Base-by-base conservation (phyloP, 139 green algal genomes). In the Gonium pectorale region DNA sequence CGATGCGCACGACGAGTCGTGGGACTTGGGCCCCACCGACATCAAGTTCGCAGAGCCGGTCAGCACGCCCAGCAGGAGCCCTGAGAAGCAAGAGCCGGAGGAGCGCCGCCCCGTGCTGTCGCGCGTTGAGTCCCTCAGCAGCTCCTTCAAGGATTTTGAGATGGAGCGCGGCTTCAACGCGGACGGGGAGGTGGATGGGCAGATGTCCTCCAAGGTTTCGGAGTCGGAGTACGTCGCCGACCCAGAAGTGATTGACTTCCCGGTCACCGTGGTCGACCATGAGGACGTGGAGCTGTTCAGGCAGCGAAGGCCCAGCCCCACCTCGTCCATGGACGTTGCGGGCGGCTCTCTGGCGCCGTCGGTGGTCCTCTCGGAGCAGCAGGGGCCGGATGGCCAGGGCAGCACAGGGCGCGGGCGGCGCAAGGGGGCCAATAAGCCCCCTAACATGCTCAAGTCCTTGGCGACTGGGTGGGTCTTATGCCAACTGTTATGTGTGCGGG, bases 101-200 rank as follows among this genome's bases (percentile, higher is more conserved):
- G 86, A 89, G n/a, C 51, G 56, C 1, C 72, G 78, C 26, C 86
- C 86, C 11, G 84, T 90, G 63, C 81, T 94, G 35, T 91, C 88
- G 2, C 87, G 90, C 8, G 91, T 94, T 0, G 91, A 92, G 85
- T 92, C 89, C 0, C 86, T 94, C 0, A 92, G 87, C 54, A 91
- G 86, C 85, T 92, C 85, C 0, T 92, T 94, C 68, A 94, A 90
- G 40, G 88, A 92, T 75, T 91, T 91, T 64, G 88, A 91, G 38
- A 80, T 89, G 63, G 88, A 91, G 59, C 67, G 86, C 5, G 67
- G 80, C 52, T 62, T 54, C 19, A 40, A 81, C 41, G 75, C 64
- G 5, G 74, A 85, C 38, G 49, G 15, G 8, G 63, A 84, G 75
- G 59, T 5, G 21, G 77, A 63, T 31, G 71, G 60, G 1, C 72